Percentiles rank a stretch among this genome's conserved stretches.
Conservation (phyloP, 495 filamentous ascomycete species). For the Neohortaea acidophila region DNA sequence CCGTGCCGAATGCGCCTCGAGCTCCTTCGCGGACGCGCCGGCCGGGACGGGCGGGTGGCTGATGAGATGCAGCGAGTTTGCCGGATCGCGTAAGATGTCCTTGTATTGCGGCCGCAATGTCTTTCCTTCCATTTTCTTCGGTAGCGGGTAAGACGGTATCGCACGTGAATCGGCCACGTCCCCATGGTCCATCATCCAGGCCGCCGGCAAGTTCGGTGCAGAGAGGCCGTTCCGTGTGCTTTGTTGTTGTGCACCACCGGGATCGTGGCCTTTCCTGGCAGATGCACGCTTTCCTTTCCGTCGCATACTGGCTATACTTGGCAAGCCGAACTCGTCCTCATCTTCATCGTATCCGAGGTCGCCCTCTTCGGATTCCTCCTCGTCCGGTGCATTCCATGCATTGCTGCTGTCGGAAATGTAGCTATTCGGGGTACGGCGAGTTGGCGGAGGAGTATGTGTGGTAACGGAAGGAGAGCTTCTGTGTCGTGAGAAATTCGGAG, state of each 20-base stretch:
- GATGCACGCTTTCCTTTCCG: constrained; percentile 43
- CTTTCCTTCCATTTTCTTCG: constrained; percentile 80
- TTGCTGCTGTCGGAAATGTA: constrained; percentile 60
- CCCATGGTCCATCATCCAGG: constrained; percentile 53
- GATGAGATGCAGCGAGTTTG: constrained; percentile 88
- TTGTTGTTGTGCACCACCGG: constrained; percentile 25
- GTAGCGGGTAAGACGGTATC: constrained; percentile 71
- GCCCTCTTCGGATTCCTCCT: constrained; percentile 46
- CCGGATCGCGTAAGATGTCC: constrained; percentile 86
- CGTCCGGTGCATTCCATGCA: constrained; percentile 53
- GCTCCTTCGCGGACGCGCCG: constrained; percentile 67
- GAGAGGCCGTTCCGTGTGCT: constrained; percentile 2
- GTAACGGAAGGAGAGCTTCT: constrained; percentile 34
- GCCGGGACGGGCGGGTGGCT: constrained; percentile 62
- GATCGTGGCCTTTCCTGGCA: constrained; percentile 33
- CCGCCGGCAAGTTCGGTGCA: constrained; percentile 19
- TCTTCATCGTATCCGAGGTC: constrained; percentile 63
- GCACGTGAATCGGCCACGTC: constrained; percentile 77
- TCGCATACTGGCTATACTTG: constrained; percentile 77
- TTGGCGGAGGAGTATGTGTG: constrained; percentile 36
- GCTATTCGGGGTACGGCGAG: constrained; percentile 53
- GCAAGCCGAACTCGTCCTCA: constrained; percentile 87
- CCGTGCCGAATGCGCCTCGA: constrained; percentile 70
- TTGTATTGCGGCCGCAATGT: constrained; percentile 95
- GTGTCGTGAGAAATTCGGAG: constrained; percentile 34